Evolutionary conservation across 1,139 yeast species (phyloP), one percentile per base, ranked within the genome.

Genomic region (Kodamaea ohmeri): DNA sequence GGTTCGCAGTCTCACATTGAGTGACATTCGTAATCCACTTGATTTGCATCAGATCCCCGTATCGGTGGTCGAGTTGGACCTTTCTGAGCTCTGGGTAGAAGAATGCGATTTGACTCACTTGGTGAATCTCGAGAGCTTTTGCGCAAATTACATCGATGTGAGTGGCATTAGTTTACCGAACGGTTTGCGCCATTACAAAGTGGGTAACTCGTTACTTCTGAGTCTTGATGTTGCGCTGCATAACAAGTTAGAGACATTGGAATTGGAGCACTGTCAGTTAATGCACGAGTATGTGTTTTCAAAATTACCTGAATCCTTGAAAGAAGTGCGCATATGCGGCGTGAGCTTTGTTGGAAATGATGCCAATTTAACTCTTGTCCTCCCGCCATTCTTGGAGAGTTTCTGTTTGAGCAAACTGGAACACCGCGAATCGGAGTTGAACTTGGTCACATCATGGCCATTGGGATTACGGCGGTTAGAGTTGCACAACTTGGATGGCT

Each of bases 241-340:
- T 26, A 6, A 6, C 12, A 8, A 8, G n/a, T 13, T 31, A 9
- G 26, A 21, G 26, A 7, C 14, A 3, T 21, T 31, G 26, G 4
- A 6, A 6, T 25, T 31, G 26, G 8, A n/a, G 5, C 19, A 21
- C 19, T 20, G 24, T n/a, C 34, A 31, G 34, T 31, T 31, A 12
- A 20, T 14, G 26, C 34, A 31, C 34, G 26, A 13, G 9, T 13
- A 31, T 13, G 34, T 31, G 7, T 31, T 31, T 21, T 18, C 32
- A 4, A 12, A 6, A 3, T 21, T 31, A 7, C 34, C 34, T 6
- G 19, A 20, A 7, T 14, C 26, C 6, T 13, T 31, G 19, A 31
- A 6, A 4, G 12, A 20, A 12, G 9, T 31, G 6, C 13, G 14
- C 26, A 4, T 31, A 3, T 6, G 12, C 15, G 32, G 26, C 6